These are phyloP conservation scores for Neltuma alba DNA, from an alignment of 306 rosid species.

Conservation along the genomic window DNA sequence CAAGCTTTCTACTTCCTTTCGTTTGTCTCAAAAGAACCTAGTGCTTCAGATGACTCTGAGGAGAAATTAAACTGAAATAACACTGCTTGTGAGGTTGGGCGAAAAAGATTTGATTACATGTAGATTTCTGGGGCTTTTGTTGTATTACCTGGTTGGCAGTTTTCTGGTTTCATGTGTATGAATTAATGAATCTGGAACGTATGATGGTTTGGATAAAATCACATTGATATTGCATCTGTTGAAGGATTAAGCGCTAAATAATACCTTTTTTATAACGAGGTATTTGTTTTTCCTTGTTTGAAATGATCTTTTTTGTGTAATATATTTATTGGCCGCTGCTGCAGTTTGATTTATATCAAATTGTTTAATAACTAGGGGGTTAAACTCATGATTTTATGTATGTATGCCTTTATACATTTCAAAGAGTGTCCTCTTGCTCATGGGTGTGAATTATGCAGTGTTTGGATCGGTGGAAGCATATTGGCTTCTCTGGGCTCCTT, in stretches of 20 bases:
- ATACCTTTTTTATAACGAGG: neutral
- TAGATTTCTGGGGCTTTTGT: neutral
- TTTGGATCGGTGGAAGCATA: constrained; percentile 99
- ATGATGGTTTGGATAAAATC: neutral
- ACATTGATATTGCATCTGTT: neutral
- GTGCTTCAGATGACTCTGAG: neutral
- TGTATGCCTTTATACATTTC: constrained; percentile 30
- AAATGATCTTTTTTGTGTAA: constrained; percentile 2
- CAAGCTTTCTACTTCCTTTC: constrained; percentile 1
- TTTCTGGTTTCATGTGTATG: neutral
- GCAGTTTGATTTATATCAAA: neutral
- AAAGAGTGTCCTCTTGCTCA: constrained; percentile 18
- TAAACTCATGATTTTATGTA: constrained; percentile 36
- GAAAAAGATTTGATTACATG: neutral
- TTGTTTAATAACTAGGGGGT: constrained; percentile 3
- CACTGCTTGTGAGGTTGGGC: neutral
- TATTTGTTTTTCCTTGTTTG: neutral
- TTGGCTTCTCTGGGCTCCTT: constrained; percentile 99
- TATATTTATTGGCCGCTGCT: constrained; percentile 8
- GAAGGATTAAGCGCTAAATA: constrained; percentile 3
- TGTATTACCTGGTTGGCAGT: neutral
- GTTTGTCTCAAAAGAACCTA: constrained; percentile 7
- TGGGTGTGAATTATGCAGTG: constrained; percentile 57
- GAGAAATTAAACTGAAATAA: neutral
- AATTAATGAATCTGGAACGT: constrained; percentile 5